These are phyloP conservation scores for Pseudodiploospora longispora DNA, from an alignment of 2,329 filamentous ascomycete genomes.

Conservation along the genomic window DNA sequence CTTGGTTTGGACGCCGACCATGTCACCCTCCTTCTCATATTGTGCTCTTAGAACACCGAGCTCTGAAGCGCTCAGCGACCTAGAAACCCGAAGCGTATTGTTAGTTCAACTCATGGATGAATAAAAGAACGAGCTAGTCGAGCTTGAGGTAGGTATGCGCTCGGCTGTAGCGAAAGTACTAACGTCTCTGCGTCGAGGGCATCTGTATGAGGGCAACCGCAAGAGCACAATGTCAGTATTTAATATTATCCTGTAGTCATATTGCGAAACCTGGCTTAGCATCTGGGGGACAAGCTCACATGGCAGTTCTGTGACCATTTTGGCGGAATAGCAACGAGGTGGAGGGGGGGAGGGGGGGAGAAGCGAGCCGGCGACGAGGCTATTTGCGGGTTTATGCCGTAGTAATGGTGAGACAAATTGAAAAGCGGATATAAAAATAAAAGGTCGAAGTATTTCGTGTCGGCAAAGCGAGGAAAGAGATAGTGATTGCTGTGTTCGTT, in stretches of 20 bases:
- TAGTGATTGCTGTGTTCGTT: too few species aligned
- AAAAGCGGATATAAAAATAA: too few species aligned
- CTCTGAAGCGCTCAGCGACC: constrained; percentile 83
- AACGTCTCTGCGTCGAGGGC: constrained; percentile 96
- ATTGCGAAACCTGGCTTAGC: constrained; percentile 7
- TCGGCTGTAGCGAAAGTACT: constrained; percentile 18
- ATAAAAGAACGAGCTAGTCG: too few species aligned
- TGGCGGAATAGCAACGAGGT: constrained; percentile 11
- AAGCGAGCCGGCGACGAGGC: background rate
- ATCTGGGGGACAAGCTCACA: constrained; percentile 28
- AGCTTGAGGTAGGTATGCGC: too few species aligned
- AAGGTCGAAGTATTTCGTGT: too few species aligned
- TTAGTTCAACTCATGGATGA: too few species aligned
- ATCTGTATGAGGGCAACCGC: constrained; percentile 45
- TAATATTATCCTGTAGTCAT: background rate
- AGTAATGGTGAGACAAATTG: background rate
- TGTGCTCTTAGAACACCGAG: constrained; percentile 87
- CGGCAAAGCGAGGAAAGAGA: too few species aligned
- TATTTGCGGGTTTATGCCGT: too few species aligned
- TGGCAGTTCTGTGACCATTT: constrained; percentile 41
- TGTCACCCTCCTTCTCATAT: constrained; percentile 95
- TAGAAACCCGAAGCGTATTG: constrained; percentile 23
- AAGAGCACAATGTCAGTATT: constrained; percentile 9
- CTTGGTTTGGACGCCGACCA: constrained; percentile 94
- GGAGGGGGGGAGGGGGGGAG: background rate